These are phyloP conservation scores for Leishmania amazonensis DNA, from an alignment of 208 protist species.

Conservation along the genomic window DNA sequence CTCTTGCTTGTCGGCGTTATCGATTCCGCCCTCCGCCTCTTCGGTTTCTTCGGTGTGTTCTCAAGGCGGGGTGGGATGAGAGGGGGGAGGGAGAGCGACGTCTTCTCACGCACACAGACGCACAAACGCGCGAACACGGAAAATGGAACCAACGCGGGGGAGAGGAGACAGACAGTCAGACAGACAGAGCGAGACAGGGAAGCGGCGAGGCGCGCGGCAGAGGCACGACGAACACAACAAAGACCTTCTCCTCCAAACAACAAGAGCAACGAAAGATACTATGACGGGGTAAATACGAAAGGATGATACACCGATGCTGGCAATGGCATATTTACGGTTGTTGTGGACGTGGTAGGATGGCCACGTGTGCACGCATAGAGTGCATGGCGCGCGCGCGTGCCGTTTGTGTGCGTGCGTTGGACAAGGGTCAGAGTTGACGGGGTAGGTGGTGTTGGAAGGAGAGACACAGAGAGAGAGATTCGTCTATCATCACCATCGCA, in stretches of 20 bases:
- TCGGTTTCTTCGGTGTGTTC: too few species aligned
- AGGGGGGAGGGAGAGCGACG: not conserved
- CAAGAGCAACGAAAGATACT: not conserved
- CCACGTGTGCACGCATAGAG: not conserved
- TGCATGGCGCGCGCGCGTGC: not conserved
- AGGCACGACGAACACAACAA: not conserved
- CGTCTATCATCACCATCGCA: not conserved
- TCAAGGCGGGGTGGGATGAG: too few species aligned
- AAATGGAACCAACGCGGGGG: not conserved
- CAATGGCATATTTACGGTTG: not conserved
- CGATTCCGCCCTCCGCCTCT: too few species aligned
- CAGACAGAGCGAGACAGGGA: not conserved
- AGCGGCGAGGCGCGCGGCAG: not conserved
- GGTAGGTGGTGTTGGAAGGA: not conserved
- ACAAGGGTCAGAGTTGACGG: not conserved
- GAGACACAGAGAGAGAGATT: not conserved
- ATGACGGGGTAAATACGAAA: slow-evolving; percentile 19
- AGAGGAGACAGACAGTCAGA: too few species aligned
- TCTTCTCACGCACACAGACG: not conserved
- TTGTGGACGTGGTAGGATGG: not conserved
- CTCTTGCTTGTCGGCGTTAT: too few species aligned
- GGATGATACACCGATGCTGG: not conserved
- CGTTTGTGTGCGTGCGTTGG: not conserved
- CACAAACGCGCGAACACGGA: not conserved
- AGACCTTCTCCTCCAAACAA: not conserved